Percentiles rank a stretch among this genome's conserved stretches.
These are phyloP conservation scores for Ajuga chamaepitys DNA, from an alignment of 257 asterid genomes.

Conservation along the genomic window DNA sequence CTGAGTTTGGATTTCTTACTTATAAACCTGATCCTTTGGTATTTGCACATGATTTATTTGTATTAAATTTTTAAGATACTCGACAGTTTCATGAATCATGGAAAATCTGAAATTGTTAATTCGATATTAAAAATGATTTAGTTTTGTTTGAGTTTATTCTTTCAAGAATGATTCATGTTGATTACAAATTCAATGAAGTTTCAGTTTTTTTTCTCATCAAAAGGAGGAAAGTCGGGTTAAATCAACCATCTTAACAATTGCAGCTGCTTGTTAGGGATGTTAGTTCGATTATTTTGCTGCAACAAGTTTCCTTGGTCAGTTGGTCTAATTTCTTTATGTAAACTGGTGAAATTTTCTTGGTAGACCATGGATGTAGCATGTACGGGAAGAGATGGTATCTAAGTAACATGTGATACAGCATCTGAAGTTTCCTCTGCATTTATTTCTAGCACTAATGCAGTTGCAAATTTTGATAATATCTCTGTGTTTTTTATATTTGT, in stretches of 20 bases:
- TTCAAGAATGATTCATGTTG: neutral
- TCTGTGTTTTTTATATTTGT: neutral
- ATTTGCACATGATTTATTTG: neutral
- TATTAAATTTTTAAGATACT: neutral
- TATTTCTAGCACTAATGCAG: neutral
- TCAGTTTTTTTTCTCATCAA: neutral
- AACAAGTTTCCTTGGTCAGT: neutral
- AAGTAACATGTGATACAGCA: neutral
- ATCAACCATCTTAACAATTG: neutral
- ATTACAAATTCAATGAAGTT: neutral
- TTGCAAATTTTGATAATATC: neutral
- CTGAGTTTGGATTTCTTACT: neutral
- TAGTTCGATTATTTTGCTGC: slow-evolving; percentile 3
- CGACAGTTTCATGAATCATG: neutral
- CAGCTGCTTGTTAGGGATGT: slow-evolving; percentile 2
- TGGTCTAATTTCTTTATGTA: neutral
- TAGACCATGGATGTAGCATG: neutral
- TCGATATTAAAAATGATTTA: neutral
- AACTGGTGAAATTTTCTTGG: neutral
- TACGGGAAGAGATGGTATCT: neutral
- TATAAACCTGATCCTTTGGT: neutral
- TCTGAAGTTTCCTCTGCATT: neutral
- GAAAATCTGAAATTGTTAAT: neutral
- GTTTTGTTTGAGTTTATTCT: neutral
- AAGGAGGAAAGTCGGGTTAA: neutral